Base-by-base conservation (phyloP, 2,329 filamentous ascomycete species). In the Periconia sp. region DNA sequence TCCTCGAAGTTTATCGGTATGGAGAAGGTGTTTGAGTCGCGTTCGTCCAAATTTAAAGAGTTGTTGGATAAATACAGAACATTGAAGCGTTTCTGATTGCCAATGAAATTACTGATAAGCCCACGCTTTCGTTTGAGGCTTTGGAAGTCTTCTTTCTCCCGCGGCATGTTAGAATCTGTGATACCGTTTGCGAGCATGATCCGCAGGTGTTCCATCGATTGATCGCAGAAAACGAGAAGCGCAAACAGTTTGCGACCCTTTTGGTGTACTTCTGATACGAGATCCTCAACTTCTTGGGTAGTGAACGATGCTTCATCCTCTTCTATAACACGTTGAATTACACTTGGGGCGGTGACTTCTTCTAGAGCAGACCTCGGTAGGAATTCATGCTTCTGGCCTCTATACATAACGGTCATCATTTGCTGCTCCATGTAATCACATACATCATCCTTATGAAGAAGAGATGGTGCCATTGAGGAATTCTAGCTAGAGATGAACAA, bases 201-300 rank as follows among this genome's bases (percentile, higher is more conserved):
- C 22, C 48, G 45, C 16, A 54, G 39, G 26, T n/a, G 34, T 5
- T 7, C 33, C 33, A 50, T 39, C 8, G 46, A 23, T 4, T 35
- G 3, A 6, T 39, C 31, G 33, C 29, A 46, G 25, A 38, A n/a
- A 5, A 48, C 30, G 23, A 46, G 50, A 10, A 24, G 46, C 6
- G 46, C 43, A 23, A 54, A 54, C 21, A 54, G 22, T 18, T 40
- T 45, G 11, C 21, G 37, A 4, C 23, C 43, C 1, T 22, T 18
- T 4, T 32, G 7, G 24, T 45, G 23, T 4, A 50, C 33, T 3
- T 36, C 28, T 2, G 19, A 24, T 5, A 48, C n/a, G 12, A 54
- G 36, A 5, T 33, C n/a, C 4, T 34, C 22, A 8, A 30, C 12
- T 11, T 42, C 48, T 16, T 36, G 25, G 11, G 19, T 16, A 21